Conservation (phyloP, 192 early-diverging fungal genomes). For the Haplosporangium gracile region DNA sequence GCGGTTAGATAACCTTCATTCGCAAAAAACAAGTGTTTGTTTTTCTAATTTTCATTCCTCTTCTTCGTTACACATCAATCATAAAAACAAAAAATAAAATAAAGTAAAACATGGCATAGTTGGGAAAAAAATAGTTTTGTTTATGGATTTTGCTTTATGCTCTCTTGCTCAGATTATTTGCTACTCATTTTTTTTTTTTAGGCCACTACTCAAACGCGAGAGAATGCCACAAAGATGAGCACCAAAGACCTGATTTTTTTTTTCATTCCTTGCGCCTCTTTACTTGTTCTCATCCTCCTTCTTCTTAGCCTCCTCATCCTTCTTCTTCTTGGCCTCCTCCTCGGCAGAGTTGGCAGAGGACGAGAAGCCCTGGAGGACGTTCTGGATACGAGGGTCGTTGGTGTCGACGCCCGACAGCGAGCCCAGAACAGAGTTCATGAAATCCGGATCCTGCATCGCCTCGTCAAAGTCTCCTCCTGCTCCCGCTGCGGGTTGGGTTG, state of each 20-base stretch:
- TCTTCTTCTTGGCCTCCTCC: constrained; percentile 25
- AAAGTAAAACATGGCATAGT: not conserved
- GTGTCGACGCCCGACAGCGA: constrained; percentile 91
- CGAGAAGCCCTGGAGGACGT: constrained; percentile 66
- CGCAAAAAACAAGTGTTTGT: not conserved
- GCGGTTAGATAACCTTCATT: not conserved
- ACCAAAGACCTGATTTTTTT: not conserved
- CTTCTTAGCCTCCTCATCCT: constrained; percentile 13
- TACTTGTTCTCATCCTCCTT: constrained; percentile 45
- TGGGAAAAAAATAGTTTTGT: not conserved
- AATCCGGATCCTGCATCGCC: constrained; percentile 63
- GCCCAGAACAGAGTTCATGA: constrained; percentile 81
- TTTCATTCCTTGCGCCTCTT: not conserved
- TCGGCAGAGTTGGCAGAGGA: constrained; percentile 33
- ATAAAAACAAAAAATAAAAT: not conserved
- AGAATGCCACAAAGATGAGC: too few relatives aligned
- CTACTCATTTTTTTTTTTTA: not conserved
- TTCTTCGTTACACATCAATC: not conserved
- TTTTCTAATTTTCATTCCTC: not conserved
- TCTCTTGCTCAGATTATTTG: not conserved
- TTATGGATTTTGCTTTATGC: not conserved
- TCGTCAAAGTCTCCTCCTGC: constrained; percentile 47
- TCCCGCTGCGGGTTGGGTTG: not conserved
- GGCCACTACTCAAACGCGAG: too few relatives aligned
- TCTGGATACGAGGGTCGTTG: constrained; percentile 85